These are phyloP conservation scores for Pyrenopolyporus hunteri DNA, from an alignment of 495 filamentous ascomycete genomes.

Conservation along the genomic window DNA sequence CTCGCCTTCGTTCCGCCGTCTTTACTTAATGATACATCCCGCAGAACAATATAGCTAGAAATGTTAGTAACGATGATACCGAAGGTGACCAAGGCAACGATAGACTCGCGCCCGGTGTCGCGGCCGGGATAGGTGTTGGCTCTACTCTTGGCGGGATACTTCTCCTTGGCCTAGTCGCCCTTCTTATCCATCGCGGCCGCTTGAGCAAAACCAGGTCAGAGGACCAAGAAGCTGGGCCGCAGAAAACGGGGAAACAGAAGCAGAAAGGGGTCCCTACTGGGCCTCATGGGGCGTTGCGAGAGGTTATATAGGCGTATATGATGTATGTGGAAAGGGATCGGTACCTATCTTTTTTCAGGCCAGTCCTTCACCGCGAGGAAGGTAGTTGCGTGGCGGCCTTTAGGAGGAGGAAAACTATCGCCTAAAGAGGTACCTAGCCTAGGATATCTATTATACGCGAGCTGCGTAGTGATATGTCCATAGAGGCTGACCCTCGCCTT, in stretches of 20 bases:
- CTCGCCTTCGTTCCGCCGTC: background rate
- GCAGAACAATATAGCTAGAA: background rate
- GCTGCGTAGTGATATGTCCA: slow-evolving; percentile 9
- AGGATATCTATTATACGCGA: background rate
- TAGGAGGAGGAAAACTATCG: no score
- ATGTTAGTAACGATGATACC: background rate
- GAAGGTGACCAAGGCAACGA: background rate
- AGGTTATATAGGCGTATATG: background rate
- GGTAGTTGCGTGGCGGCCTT: no score
- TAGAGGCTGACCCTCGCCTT: slow-evolving; percentile 14
- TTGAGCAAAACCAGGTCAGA: background rate
- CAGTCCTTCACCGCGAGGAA: no score
- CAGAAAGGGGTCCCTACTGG: slow-evolving; percentile 5
- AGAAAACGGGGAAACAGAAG: background rate
- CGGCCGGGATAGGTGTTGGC: slow-evolving; percentile 26
- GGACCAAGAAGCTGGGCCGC: slow-evolving; percentile 1
- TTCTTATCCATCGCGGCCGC: slow-evolving; percentile 22
- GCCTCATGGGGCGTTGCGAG: background rate
- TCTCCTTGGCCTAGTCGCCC: slow-evolving; percentile 19
- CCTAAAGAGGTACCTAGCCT: no score
- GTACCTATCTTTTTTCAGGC: background rate
- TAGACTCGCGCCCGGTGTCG: slow-evolving; percentile 9
- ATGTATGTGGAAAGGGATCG: background rate
- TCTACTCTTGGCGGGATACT: slow-evolving; percentile 23
- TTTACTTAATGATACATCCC: background rate